phyloP scores from a whole-genome alignment of 176 grass and related monocot species.

The Elaeis guineensis region DNA sequence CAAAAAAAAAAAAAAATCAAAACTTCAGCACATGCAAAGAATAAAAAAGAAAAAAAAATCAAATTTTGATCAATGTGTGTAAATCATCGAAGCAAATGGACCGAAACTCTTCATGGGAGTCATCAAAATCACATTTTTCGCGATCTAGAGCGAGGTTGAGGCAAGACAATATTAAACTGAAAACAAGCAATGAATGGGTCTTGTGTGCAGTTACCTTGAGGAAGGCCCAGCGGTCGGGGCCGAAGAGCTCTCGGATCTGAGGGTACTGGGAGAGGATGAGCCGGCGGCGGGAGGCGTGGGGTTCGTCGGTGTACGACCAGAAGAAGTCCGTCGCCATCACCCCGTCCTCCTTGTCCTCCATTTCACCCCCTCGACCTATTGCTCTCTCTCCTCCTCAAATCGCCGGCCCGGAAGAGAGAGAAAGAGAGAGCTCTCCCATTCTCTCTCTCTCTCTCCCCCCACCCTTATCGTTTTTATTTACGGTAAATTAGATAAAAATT shows the following conservation, averaged over 20 bases:
- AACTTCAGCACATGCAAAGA: too few relatives aligned
- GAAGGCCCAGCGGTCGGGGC: slow-evolving; percentile 73
- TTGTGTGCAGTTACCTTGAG: slow-evolving; percentile 47
- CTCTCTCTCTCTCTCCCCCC: neutral
- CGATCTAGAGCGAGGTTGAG: neutral
- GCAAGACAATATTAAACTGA: too few relatives aligned
- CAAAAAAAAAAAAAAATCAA: too few relatives aligned
- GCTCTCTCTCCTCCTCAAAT: neutral
- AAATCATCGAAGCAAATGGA: too few relatives aligned
- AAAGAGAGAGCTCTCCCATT: too few relatives aligned
- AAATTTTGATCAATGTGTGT: too few relatives aligned
- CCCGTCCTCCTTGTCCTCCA: slow-evolving; percentile 41
- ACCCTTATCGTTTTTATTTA: too few relatives aligned
- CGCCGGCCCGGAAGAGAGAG: too few relatives aligned
- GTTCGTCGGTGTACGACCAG: slow-evolving; percentile 99
- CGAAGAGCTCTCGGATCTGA: slow-evolving; percentile 97
- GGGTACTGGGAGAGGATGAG: slow-evolving; percentile 88
- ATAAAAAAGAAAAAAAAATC: too few relatives aligned
- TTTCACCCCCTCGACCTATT: slow-evolving; percentile 12
- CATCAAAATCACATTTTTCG: neutral
- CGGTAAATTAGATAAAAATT: too few relatives aligned
- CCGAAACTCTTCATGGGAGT: too few relatives aligned
- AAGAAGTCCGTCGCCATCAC: slow-evolving; percentile 95
- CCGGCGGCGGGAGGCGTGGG: slow-evolving; percentile 77
- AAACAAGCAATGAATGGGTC: too few relatives aligned